These are phyloP conservation scores for Suillus paluster DNA, from an alignment of 768 basidiomycete genomes.

Conservation along the genomic window DNA sequence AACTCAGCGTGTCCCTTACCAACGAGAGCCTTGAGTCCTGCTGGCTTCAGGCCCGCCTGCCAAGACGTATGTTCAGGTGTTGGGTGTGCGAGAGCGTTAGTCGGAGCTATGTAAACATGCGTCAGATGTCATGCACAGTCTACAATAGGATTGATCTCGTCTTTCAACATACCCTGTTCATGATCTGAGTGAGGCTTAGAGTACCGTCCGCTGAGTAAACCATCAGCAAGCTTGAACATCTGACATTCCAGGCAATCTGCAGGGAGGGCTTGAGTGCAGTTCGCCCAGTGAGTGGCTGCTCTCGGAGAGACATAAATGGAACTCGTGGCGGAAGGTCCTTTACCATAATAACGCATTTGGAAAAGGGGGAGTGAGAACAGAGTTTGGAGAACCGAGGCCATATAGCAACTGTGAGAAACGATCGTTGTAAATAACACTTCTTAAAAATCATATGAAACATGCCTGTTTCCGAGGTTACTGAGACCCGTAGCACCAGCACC, in stretches of 20 bases:
- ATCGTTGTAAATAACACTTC: neutral
- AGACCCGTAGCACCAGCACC: constrained; percentile 91
- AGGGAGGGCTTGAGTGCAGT: constrained; percentile 70
- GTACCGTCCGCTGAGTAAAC: constrained; percentile 91
- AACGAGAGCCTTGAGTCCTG: constrained; percentile 84
- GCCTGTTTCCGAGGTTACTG: constrained; percentile 92
- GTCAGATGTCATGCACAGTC: constrained; percentile 10
- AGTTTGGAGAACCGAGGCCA: constrained; percentile 91
- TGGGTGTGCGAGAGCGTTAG: constrained; percentile 39
- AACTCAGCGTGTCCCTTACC: constrained; percentile 95
- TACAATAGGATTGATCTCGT: constrained; percentile 11
- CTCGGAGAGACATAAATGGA: constrained; percentile 27
- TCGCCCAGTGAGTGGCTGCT: constrained; percentile 55
- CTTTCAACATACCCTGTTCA: constrained; percentile 16
- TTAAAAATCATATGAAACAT: constrained; percentile 7
- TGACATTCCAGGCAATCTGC: constrained; percentile 94
- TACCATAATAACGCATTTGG: constrained; percentile 65
- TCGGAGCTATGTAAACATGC: constrained; percentile 19
- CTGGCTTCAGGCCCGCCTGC: constrained; percentile 84
- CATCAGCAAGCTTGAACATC: constrained; percentile 90
- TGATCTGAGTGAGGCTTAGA: constrained; percentile 57
- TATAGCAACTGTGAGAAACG: constrained; percentile 76
- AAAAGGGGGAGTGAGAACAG: constrained; percentile 84
- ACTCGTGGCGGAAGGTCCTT: constrained; percentile 17
- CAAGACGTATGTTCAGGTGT: constrained; percentile 29